Conservation (phyloP, 2,329 filamentous ascomycete genomes). For the Microthyrium microscopicum region DNA sequence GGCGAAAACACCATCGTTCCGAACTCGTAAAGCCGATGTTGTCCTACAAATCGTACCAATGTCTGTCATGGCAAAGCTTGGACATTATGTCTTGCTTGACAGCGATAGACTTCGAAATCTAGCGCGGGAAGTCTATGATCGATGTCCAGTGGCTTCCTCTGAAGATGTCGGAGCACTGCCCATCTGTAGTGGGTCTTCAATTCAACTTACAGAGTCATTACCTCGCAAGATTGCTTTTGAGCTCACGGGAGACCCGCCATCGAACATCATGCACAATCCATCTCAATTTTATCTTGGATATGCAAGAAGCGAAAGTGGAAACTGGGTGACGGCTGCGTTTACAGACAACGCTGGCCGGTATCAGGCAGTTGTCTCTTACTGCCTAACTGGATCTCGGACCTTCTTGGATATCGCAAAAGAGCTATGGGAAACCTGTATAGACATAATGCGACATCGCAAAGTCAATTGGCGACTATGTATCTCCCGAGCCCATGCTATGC, state of each 20-base stretch:
- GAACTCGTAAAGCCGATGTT: constrained; percentile 35
- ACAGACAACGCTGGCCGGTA: constrained; percentile 60
- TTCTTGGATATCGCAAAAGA: constrained; percentile 53
- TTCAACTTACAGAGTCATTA: constrained; percentile 53
- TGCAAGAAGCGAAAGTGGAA: constrained; percentile 50
- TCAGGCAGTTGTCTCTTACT: constrained; percentile 59
- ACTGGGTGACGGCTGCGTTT: constrained; percentile 70
- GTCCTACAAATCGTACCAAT: constrained; percentile 61
- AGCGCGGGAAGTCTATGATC: constrained; percentile 62
- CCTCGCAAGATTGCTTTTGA: constrained; percentile 60
- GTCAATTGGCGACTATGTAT: constrained; percentile 66
- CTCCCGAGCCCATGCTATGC: constrained; percentile 53
- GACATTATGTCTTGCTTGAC: constrained; percentile 46
- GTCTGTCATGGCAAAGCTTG: constrained; percentile 47
- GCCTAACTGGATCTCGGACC: constrained; percentile 42
- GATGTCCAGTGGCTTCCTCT: constrained; percentile 38
- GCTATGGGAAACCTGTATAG: constrained; percentile 62
- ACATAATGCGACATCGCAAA: constrained; percentile 52
- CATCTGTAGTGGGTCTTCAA: constrained; percentile 46
- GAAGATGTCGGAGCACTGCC: constrained; percentile 32
- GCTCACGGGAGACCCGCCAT: constrained; percentile 47
- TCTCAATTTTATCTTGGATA: constrained; percentile 70
- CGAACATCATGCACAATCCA: constrained; percentile 60
- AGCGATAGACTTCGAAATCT: constrained; percentile 43
- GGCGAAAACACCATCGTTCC: constrained; percentile 18